A percentile compares a stretch with the other conserved stretches of the same genome.
phyloP scores from a whole-genome alignment of 345 rosid species.

The Microcos paniculata region DNA sequence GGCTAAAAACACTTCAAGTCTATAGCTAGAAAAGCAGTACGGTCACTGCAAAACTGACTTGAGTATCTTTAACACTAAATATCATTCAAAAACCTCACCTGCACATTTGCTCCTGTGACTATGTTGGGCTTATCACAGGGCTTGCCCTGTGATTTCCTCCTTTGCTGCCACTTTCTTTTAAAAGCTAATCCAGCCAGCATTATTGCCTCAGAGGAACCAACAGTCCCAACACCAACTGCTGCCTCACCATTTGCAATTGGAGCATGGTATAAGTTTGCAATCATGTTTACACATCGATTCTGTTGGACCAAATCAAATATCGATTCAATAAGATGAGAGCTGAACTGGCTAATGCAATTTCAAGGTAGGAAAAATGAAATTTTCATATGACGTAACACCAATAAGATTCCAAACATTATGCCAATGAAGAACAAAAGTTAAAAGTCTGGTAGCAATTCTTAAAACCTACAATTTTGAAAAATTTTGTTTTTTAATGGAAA shows the following conservation, averaged over 20 bases:
- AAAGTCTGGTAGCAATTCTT: background rate
- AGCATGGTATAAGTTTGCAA: conserved; percentile 68
- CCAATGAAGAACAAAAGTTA: background rate
- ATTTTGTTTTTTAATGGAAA: background rate
- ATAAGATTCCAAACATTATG: background rate
- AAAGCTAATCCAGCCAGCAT: conserved; percentile 88
- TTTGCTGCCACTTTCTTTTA: conserved; percentile 72
- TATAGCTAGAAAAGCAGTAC: background rate
- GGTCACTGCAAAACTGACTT: background rate
- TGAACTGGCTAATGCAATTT: no score
- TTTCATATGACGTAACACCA: background rate
- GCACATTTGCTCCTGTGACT: conserved; percentile 83
- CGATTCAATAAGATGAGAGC: background rate
- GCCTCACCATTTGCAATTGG: conserved; percentile 56
- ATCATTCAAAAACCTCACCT: conserved; percentile 30
- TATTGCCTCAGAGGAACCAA: conserved; percentile 80
- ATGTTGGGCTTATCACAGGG: conserved; percentile 70
- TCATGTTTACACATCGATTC: conserved; percentile 86
- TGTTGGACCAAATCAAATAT: conserved; percentile 19
- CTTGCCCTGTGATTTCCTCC: conserved; percentile 47
- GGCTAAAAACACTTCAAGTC: background rate
- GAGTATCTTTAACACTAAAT: background rate
- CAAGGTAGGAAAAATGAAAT: background rate
- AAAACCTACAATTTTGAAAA: background rate
- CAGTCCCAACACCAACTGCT: conserved; percentile 73